Percentiles rank a stretch among this genome's conserved stretches.
Evolutionary conservation across 371 early-diverging fungal species (phyloP).

Genomic region (Rhizomucor miehei): DNA sequence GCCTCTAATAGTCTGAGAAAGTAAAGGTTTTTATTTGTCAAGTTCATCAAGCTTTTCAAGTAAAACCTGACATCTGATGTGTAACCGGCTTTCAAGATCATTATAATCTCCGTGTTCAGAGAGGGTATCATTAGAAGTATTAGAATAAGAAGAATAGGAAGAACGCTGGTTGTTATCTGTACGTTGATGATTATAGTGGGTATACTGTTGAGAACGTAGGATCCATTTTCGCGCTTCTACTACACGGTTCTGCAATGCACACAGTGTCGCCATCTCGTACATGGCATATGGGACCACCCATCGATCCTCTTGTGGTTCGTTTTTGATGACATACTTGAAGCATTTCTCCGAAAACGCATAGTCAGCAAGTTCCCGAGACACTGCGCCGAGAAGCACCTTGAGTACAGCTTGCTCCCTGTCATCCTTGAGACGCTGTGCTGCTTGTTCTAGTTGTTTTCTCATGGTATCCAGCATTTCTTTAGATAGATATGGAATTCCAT

Average conservation of each 20-base stretch:
- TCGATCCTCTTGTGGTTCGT: constrained; percentile 14
- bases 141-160: background rate
- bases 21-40: background rate
- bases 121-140: background rate
- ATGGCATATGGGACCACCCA: constrained; percentile 27
- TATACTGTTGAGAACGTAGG: constrained; percentile 15
- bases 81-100: constrained; percentile 36
- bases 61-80: constrained; percentile 29
- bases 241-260: constrained; percentile 12
- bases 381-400: constrained; percentile 34
- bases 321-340: constrained; percentile 13
- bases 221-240: constrained; percentile 12
- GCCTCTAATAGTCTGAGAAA: too few species aligned
- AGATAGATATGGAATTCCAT: constrained; percentile 39
- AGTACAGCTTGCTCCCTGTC: constrained; percentile 22
- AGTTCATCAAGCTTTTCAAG: constrained; percentile 27
- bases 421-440: background rate
- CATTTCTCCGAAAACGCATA: constrained; percentile 25
- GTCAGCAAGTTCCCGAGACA: constrained; percentile 35
- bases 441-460: constrained; percentile 17
- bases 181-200: constrained; percentile 10
- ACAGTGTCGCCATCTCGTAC: constrained; percentile 25
- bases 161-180: background rate
- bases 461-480: constrained; percentile 21
- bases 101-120: constrained; percentile 13